A percentile compares a stretch with the other conserved stretches of the same genome.
These are phyloP conservation scores for Giardia muris DNA, from an alignment of 208 protist species.

Conservation along the genomic window DNA sequence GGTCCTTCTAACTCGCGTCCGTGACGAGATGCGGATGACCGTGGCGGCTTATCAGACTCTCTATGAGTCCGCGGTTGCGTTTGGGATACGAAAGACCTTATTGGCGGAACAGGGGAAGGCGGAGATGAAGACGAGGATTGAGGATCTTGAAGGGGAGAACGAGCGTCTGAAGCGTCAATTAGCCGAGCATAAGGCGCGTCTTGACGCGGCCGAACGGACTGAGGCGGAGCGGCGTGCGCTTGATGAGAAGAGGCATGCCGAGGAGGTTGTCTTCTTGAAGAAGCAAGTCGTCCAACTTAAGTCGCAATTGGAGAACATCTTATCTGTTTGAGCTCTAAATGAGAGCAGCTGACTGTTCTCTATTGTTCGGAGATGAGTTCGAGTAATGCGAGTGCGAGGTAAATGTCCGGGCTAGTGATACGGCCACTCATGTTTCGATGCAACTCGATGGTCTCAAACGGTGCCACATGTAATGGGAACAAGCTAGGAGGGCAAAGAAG, in stretches of 20 bases:
- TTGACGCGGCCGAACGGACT: slow-evolving; percentile 35
- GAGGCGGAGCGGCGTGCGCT: slow-evolving; percentile 59
- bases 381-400: no score
- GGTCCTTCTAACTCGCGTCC: slow-evolving; percentile 75
- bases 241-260: slow-evolving; percentile 65
- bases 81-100: slow-evolving; percentile 83
- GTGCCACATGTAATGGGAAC: no score
- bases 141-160: slow-evolving; percentile 70
- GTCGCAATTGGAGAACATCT: slow-evolving; percentile 52
- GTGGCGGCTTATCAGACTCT: slow-evolving; percentile 60
- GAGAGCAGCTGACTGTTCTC: no score
- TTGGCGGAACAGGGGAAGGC: slow-evolving; percentile 79
- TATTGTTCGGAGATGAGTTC: no score
- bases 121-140: slow-evolving; percentile 71
- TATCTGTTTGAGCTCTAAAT: slow-evolving; percentile 5
- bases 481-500: no score
- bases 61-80: slow-evolving; percentile 64
- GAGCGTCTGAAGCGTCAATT: slow-evolving; percentile 66
- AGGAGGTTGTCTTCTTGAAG: slow-evolving; percentile 76
- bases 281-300: slow-evolving; percentile 61
- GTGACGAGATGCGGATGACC: slow-evolving; percentile 76
- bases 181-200: slow-evolving; percentile 39
- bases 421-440: no score
- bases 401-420: no score
- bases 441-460: no score